Base-by-base conservation (phyloP, 805 yeast species). In the Ogataea paraovalis region DNA sequence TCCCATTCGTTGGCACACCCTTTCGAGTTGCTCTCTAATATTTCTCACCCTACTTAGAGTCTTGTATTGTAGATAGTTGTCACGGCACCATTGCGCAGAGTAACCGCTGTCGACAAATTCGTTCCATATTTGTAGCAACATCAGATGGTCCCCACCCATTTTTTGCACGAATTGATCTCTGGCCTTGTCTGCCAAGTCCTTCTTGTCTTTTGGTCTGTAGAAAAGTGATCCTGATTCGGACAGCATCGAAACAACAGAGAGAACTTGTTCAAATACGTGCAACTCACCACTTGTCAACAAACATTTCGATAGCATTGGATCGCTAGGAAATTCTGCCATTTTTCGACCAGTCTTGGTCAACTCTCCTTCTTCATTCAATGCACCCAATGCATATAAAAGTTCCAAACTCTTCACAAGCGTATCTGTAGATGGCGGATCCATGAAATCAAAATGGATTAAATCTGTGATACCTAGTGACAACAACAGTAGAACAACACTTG, bases 291-390 rank as follows among this genome's bases (percentile, higher is more conserved):
- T 82, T 1, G 80, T 69, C 12, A 92, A 64, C 28, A 94, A 62
- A 6, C 83, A 81, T 61, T 87, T 88, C 7, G 97, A 83, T 58
- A 90, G 74, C 74, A 87, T 87, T 3, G 97, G 97, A 55, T 89
- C 96, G 52, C 91, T 77, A 0, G 99, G 99, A 56, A 91, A 87
- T 49, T 84, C 89, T 1, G 96, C 85, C 97, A 94, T 91, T 51
- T 80, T 78, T 39, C 85, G 67, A 0, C 99, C 99, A 1, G 82
- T 60, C 41, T 78, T 71, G 0, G 98, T 92, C 36, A 94, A 69
- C 43, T 78, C 74, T 0, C 98, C 99, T 47, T 76, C 76, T 9
- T 83, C 81, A 55, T 87, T 89, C 46, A 94, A 67, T 0, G 97
- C 98, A 0, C 96, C 96, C 8, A 94, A 65, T 0, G 91, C 82